These are phyloP conservation scores for Lactarius hatsudake DNA, from an alignment of 768 basidiomycete species.

Conservation along the genomic window DNA sequence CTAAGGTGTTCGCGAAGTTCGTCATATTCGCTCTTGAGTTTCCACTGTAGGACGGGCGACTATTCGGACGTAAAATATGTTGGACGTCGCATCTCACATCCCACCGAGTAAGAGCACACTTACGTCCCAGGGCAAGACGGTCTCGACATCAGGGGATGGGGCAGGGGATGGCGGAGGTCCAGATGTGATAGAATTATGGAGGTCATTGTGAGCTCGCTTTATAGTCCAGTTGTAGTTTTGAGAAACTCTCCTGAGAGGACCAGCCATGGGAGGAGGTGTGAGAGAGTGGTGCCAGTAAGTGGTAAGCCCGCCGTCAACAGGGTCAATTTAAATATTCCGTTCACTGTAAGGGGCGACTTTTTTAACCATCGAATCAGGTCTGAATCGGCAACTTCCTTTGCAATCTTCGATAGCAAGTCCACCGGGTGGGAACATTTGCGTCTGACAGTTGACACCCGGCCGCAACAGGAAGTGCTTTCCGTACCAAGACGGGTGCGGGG, in stretches of 20 bases:
- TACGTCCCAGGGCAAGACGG: conserved; percentile 10
- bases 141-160: neutral
- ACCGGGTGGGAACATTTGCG: neutral
- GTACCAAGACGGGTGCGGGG: neutral
- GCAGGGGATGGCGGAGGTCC: neutral
- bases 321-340: neutral
- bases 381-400: too few species aligned
- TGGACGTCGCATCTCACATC: neutral
- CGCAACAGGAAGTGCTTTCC: neutral
- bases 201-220: conserved; percentile 22
- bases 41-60: conserved; percentile 10
- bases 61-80: neutral
- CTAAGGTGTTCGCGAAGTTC: conserved; percentile 18
- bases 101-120: neutral
- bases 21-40: conserved; percentile 16
- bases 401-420: neutral
- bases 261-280: conserved; percentile 9
- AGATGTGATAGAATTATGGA: conserved; percentile 4
- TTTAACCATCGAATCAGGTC: too few species aligned
- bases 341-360: too few species aligned
- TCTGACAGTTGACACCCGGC: neutral
- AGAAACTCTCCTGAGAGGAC: conserved; percentile 18
- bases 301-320: neutral
- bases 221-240: conserved; percentile 18
- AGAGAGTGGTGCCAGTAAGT: neutral